A percentile compares a stretch with the other conserved stretches of the same genome.
phyloP scores from a whole-genome alignment of 2,329 filamentous ascomycete species.

The Botrytis sinoallii region DNA sequence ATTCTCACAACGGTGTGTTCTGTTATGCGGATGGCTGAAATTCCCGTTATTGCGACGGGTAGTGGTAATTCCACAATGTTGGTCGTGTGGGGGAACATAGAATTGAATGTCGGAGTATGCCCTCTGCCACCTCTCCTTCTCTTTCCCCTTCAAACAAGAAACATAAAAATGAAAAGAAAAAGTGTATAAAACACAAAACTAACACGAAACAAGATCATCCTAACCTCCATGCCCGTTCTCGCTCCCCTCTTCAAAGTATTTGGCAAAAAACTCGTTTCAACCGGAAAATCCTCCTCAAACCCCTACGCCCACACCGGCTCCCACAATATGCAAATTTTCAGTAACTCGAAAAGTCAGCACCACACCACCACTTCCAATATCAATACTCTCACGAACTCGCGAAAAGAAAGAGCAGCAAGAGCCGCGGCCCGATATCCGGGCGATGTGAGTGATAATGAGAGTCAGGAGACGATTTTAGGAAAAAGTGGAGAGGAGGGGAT shows the following conservation, averaged over 20 bases:
- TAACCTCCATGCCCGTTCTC: constrained; percentile 24
- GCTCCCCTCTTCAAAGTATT: constrained; percentile 22
- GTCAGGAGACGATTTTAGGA: constrained; percentile 12
- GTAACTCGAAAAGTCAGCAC: not conserved
- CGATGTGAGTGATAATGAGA: not conserved
- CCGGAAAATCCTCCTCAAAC: not conserved
- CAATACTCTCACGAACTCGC: not conserved
- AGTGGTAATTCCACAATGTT: constrained; percentile 11
- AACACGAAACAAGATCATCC: constrained; percentile 20
- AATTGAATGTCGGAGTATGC: constrained; percentile 13
- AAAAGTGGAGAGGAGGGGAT: too few species aligned
- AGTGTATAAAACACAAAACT: not conserved
- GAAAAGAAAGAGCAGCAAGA: not conserved
- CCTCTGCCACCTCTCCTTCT: not conserved
- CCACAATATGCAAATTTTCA: constrained; percentile 11
- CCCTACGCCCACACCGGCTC: not conserved
- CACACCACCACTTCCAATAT: not conserved
- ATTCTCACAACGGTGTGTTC: constrained; percentile 22
- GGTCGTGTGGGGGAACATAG: constrained; percentile 15
- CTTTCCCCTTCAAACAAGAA: not conserved
- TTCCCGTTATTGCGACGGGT: constrained; percentile 37
- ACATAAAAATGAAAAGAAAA: not conserved
- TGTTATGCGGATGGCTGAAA: constrained; percentile 13
- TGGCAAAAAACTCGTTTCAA: not conserved
- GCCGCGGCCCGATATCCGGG: not conserved